Evolutionary conservation across 2,329 filamentous ascomycete species (phyloP), one percentile per base, ranked within the genome.

Genomic region (Celoporthe dispersa): DNA sequence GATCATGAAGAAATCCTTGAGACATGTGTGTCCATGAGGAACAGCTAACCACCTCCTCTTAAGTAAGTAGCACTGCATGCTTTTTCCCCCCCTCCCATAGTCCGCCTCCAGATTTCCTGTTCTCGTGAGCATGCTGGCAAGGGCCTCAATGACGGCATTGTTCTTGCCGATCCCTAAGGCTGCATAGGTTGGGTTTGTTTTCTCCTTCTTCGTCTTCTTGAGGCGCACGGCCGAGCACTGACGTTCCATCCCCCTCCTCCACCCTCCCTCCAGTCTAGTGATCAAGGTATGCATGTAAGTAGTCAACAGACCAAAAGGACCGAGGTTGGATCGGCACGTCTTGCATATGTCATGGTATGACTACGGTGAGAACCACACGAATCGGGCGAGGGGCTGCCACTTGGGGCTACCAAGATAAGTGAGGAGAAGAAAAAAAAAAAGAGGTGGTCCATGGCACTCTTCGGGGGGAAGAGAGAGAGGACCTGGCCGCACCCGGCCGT

Each of bases 121-220:
- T 67, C 68, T 70, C 70, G 62, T 70, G 70, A 70, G 64, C 53
- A 41, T 55, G 28, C 25, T 28, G 41, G 44, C 35, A 39, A 39
- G 60, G 55, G 55, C 68, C 60, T 70, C 62, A 66, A 68, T 72
- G 68, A 68, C 68, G 61, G 68, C 68, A 70, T 48, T 31, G 39
- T 33, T 35, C 44, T 35, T 66, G 68, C 55, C 55, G 68, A 70
- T 68, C 70, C 51, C 65, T 39, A 61, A 48, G 39, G 48, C 61
- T 61, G 55, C 19, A 8, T n/a, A 48, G 22, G 44, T n/a, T 22
- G 3, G 5, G 5, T 44, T 44, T 35, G 3, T 35, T 35, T 35
- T 35, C 8, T 35, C 35, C 8, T 39, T 39, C 11, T 39, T 55
- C 51, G n/a, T 60, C 44, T 67, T 53, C 61, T 25, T 66, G 55